A percentile compares a stretch with the other conserved stretches of the same genome.
These are phyloP conservation scores for Kwoniella mangroviensis DNA, from an alignment of 768 basidiomycete species.

Conservation along the genomic window DNA sequence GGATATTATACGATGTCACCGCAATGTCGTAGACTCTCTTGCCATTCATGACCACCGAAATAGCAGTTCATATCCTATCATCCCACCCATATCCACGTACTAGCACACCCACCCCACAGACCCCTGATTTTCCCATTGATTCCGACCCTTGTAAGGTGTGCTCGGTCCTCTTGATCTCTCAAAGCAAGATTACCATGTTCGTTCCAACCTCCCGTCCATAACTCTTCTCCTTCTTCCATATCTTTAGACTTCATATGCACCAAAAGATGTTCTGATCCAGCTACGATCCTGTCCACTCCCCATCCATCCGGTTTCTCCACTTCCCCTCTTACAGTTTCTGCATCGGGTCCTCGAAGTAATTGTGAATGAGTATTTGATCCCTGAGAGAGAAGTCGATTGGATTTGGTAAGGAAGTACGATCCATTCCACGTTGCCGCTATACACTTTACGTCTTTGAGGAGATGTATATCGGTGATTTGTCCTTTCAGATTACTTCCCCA, in stretches of 20 bases:
- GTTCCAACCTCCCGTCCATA: constrained; percentile 97
- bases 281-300: constrained; percentile 61
- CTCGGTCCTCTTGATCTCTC: constrained; percentile 64
- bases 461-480: constrained; percentile 63
- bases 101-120: constrained; percentile 65
- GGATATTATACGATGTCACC: no score
- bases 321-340: background rate
- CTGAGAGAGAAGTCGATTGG: constrained; percentile 28
- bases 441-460: constrained; percentile 1
- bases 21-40: no score
- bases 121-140: constrained; percentile 28
- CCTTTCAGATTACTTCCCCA: constrained; percentile 75
- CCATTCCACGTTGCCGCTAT: constrained; percentile 46
- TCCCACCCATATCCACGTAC: constrained; percentile 61
- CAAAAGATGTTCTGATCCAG: constrained; percentile 87
- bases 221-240: constrained; percentile 59
- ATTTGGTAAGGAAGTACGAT: constrained; percentile 28
- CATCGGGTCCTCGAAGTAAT: constrained; percentile 28
- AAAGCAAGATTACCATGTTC: constrained; percentile 92
- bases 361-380: constrained; percentile 51
- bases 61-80: no score
- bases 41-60: no score
- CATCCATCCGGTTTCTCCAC: constrained; percentile 19
- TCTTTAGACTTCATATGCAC: constrained; percentile 30
- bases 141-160: constrained; percentile 63